phyloP scores from a whole-genome alignment of 306 rosid species.

The Cucurbita argyrosperma region DNA sequence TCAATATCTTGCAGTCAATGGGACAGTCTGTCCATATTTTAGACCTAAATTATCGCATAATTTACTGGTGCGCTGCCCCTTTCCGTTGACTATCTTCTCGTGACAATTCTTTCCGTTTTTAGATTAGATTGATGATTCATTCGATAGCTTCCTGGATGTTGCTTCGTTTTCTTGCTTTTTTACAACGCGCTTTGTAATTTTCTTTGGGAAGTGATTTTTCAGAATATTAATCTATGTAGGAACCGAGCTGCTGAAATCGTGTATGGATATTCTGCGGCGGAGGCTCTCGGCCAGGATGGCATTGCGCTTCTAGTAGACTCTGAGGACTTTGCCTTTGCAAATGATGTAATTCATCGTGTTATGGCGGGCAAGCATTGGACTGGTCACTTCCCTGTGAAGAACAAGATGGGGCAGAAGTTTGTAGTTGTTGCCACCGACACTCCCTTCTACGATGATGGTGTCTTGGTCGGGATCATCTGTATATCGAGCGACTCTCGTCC shows the following conservation, averaged over 20 bases:
- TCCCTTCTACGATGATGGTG: conserved; percentile 72
- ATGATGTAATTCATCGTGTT: conserved; percentile 41
- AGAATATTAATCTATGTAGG: conserved; percentile 35
- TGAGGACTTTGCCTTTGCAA: conserved; percentile 29
- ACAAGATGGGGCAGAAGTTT: conserved; percentile 58
- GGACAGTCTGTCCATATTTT: conserved; percentile 84
- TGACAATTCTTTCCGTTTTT: neutral
- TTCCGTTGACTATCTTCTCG: neutral
- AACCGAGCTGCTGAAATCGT: conserved; percentile 75
- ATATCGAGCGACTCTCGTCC: conserved; percentile 61
- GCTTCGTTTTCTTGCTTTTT: neutral
- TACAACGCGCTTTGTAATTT: neutral
- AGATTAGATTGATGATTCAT: neutral
- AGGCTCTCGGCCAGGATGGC: conserved; percentile 63
- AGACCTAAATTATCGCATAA: conserved; percentile 53
- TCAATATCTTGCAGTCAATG: conserved; percentile 86
- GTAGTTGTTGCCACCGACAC: conserved; percentile 40
- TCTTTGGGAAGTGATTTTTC: conserved; percentile 7
- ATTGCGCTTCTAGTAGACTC: conserved; percentile 58
- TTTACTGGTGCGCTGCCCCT: conserved; percentile 49
- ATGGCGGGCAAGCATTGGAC: conserved; percentile 73
- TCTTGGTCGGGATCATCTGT: conserved; percentile 58
- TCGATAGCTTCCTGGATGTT: neutral
- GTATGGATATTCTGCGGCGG: conserved; percentile 72
- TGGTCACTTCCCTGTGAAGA: conserved; percentile 75